Percentiles rank a stretch among this genome's conserved stretches.
Conservation (phyloP, 2,329 filamentous ascomycete species). For the Claviceps sp. region DNA sequence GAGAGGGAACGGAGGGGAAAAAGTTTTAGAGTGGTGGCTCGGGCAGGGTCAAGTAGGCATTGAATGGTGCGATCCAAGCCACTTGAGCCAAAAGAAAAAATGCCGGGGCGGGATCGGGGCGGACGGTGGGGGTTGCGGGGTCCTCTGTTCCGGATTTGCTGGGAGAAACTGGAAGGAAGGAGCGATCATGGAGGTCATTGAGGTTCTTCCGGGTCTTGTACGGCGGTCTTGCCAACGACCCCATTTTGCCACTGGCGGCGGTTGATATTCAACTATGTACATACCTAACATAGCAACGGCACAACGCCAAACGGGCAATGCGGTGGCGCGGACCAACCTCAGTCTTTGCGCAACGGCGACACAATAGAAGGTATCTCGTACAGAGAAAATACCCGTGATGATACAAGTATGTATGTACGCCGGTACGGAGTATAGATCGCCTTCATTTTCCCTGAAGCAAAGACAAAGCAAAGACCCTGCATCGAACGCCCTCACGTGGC, state of each 20-base stretch:
- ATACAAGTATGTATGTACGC: too few relatives aligned
- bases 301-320: too few relatives aligned
- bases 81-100: not conserved
- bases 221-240: not conserved
- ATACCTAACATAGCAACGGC: too few relatives aligned
- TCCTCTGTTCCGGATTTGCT: not conserved
- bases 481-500: too few relatives aligned
- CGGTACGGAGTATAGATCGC: too few relatives aligned
- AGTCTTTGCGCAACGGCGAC: not conserved
- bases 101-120: conserved; percentile 1
- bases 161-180: not conserved
- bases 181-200: not conserved
- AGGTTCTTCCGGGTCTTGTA: not conserved
- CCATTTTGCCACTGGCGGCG: not conserved
- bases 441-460: not conserved
- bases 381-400: too few relatives aligned
- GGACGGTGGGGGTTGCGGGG: conserved; percentile 1
- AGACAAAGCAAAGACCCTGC: not conserved
- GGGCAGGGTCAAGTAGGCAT: not conserved
- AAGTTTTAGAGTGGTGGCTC: not conserved
- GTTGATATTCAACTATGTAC: not conserved
- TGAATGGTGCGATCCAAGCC: conserved; percentile 1
- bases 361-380: too few relatives aligned
- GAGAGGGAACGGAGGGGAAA: not conserved
- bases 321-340: not conserved